Conservation (phyloP, 225 moss, liverwort and hornwort genomes). For the Sphagnum contortum region DNA sequence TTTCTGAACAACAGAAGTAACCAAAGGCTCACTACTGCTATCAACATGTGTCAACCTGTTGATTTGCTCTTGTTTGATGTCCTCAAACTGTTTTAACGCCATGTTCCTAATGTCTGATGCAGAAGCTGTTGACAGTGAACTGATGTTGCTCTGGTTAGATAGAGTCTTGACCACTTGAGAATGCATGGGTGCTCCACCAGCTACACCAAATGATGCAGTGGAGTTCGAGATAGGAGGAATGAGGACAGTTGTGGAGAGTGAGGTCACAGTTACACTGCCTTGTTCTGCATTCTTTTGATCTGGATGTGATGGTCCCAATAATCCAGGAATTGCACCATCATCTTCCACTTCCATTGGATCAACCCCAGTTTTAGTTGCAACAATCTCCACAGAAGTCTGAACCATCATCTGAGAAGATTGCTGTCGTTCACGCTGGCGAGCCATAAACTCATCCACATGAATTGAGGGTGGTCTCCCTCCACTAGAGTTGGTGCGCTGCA, state of each 20-base stretch:
- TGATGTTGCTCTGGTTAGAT: constrained; percentile 21
- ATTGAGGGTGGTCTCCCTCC: constrained; percentile 71
- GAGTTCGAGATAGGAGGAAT: constrained; percentile 20
- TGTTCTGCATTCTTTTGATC: constrained; percentile 20
- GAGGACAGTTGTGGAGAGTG: constrained; percentile 11
- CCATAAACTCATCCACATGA: constrained; percentile 81
- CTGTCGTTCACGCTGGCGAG: constrained; percentile 77
- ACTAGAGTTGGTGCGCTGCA: constrained; percentile 62
- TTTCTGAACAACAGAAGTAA: constrained; percentile 24
- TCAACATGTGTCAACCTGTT: constrained; percentile 15
- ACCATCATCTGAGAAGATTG: constrained; percentile 28
- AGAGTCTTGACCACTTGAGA: constrained; percentile 15
- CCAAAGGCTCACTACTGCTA: constrained; percentile 21
- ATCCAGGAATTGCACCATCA: constrained; percentile 23
- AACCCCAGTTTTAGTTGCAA: constrained; percentile 12
- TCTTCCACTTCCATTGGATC: constrained; percentile 17
- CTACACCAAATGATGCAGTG: background rate
- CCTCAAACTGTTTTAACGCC: constrained; percentile 15
- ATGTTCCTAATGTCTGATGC: constrained; percentile 19
- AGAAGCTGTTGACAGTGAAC: constrained; percentile 12
- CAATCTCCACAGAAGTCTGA: constrained; percentile 30
- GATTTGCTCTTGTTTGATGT: constrained; percentile 27
- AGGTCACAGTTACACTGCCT: constrained; percentile 14
- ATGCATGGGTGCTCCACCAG: constrained; percentile 5
- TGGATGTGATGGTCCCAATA: constrained; percentile 16